These are phyloP conservation scores for Pythium aphanidermatum DNA, from an alignment of 352 stramenopile species.

Conservation along the genomic window DNA sequence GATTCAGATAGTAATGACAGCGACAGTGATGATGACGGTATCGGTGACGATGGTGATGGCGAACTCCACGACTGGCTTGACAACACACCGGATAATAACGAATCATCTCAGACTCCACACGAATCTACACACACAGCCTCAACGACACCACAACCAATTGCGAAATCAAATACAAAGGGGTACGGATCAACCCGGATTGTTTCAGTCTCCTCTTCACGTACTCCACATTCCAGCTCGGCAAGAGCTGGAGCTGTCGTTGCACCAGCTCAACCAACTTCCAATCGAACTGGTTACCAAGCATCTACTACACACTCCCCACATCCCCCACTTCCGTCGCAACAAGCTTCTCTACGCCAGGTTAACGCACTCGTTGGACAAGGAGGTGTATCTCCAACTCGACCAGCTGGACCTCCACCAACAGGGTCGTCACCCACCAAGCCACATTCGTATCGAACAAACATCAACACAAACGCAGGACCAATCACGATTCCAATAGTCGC, in stretches of 20 bases:
- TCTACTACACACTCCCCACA: constrained; percentile 3
- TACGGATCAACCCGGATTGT: too few species aligned
- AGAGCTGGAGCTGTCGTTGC: neutral
- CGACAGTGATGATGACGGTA: constrained; percentile 12
- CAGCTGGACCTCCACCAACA: constrained; percentile 17
- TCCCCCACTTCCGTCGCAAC: constrained; percentile 8
- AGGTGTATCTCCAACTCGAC: constrained; percentile 38
- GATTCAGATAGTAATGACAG: constrained; percentile 10
- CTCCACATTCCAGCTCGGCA: neutral
- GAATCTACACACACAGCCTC: neutral
- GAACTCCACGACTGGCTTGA: constrained; percentile 56
- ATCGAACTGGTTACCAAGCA: neutral
- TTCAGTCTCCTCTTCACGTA: too few species aligned
- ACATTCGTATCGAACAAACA: constrained; percentile 41
- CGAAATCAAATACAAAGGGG: too few species aligned
- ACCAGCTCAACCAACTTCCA: constrained; percentile 1
- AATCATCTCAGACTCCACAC: neutral
- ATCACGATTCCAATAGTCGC: constrained; percentile 31
- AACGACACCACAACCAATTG: too few species aligned
- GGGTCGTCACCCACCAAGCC: constrained; percentile 26
- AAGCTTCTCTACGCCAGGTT: constrained; percentile 21
- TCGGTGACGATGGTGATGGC: constrained; percentile 30
- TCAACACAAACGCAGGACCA: constrained; percentile 30
- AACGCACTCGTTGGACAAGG: constrained; percentile 1
- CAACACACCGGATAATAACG: neutral